Evolutionary conservation across 257 asterid genomes (phyloP).

Genomic region (Phtheirospermum japonicum): DNA sequence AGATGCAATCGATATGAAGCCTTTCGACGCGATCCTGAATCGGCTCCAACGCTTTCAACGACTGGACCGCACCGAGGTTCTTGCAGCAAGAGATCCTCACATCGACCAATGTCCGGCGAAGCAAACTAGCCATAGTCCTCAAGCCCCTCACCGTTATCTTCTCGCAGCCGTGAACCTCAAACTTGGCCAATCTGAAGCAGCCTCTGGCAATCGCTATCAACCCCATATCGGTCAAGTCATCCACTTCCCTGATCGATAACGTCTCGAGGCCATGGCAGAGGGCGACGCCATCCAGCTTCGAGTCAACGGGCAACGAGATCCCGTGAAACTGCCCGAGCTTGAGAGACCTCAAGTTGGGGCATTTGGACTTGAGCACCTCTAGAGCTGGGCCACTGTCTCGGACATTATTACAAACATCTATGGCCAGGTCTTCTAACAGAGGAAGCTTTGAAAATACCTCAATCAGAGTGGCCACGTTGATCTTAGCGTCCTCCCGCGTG

Average conservation of each 20-base stretch:
- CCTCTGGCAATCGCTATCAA: conserved; percentile 90
- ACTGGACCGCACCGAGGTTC: conserved; percentile 57
- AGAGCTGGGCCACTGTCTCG: conserved; percentile 75
- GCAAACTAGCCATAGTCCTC: conserved; percentile 72
- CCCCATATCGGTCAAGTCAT: conserved; percentile 83
- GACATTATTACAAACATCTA: conserved; percentile 71
- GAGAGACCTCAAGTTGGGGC: conserved; percentile 65
- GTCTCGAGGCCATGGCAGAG: conserved; percentile 65
- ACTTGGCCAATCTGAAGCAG: conserved; percentile 60
- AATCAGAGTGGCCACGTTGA: conserved; percentile 57
- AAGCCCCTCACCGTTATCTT: conserved; percentile 64
- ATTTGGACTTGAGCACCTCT: conserved; percentile 63
- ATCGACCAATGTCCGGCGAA: conserved; percentile 55
- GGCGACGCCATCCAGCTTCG: conserved; percentile 81
- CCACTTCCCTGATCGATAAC: conserved; percentile 64
- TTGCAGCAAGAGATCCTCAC: conserved; percentile 83
- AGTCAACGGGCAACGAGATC: conserved; percentile 63
- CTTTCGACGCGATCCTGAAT: conserved; percentile 62
- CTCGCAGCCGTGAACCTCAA: conserved; percentile 80
- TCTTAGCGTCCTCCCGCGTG: conserved; percentile 55
- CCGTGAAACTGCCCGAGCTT: conserved; percentile 84
- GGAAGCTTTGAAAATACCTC: conserved; percentile 85
- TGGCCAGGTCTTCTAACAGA: conserved; percentile 58
- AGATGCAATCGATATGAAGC: conserved; percentile 81
- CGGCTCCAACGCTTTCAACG: conserved; percentile 77